Evolutionary conservation across 148 eudicot species (phyloP), one percentile per base, ranked within the genome.

Genomic region (Fagopyrum esculentum): DNA sequence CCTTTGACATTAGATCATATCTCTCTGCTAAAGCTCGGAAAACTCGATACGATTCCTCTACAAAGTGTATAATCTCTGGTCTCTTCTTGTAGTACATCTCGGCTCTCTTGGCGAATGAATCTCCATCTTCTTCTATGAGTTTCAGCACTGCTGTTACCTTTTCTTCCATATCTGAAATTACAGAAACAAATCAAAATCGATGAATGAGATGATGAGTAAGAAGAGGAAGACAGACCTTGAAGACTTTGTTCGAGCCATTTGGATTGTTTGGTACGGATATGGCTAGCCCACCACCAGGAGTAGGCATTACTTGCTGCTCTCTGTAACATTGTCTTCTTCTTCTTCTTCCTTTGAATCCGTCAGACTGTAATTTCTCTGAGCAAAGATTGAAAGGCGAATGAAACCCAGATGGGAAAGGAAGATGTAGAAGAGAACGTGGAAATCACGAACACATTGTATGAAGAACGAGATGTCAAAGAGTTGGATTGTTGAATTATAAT

Each of bases 11-110:
- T 51, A 80, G 83, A 70, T 95, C 98, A 50, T 90, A 95, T 47
- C 98, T 81, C 74, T 95, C 96, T 6, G 99, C 99, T 47, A 95
- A 85, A 8, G 96, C 81, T 64, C 88, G 81, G 71, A 83, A 92
- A 64, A 89, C 91, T 10, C 93, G 78, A 60, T 75, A 92, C 30
- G 96, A 81, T 83, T 95, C 99, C 68, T 92, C 89, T 0, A 95
- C 97, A 75, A 86, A 89, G 84, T 45, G 78, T 77, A 92, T 87
- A 66, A 95, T 74, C 75, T 92, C 97, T 10, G 99, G 99, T 74
- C 99, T 78, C 66, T 84, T 85, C 78, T 91, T 89, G 83, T 91
- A 93, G 86, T 93, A 93, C 98, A 93, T 93, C 78, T 93, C 98
- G 17, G 98, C 98, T 81, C 95, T 88, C 76, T 86, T 88, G 44